Evolutionary conservation across 305 asterid species (phyloP).

Genomic region (Ruellia speciosa): DNA sequence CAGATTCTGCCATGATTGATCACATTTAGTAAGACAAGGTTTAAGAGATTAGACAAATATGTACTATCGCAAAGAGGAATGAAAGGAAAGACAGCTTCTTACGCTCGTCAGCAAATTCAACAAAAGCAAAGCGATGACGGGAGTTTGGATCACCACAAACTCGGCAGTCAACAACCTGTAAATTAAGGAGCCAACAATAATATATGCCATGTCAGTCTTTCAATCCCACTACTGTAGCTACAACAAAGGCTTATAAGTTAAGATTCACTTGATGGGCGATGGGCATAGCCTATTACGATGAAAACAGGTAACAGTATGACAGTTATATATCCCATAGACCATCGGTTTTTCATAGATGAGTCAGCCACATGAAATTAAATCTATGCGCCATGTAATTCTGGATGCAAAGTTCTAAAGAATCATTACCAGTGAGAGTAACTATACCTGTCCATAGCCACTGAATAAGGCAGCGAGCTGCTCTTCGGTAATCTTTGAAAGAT

Average conservation of each 20-base stretch:
- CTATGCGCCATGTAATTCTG: neutral
- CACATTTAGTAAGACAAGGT: conserved; percentile 16
- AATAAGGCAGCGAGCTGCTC: conserved; percentile 85
- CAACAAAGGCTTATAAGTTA: neutral
- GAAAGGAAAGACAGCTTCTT: conserved; percentile 24
- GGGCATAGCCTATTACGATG: neutral
- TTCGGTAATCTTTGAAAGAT: conserved; percentile 55
- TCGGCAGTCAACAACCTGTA: conserved; percentile 82
- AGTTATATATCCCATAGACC: neutral
- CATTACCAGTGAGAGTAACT: conserved; percentile 18
- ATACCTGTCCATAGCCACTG: conserved; percentile 75
- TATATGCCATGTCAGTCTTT: conserved; percentile 1
- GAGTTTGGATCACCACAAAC: conserved; percentile 93
- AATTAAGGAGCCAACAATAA: conserved; percentile 10
- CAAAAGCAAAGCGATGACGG: conserved; percentile 90
- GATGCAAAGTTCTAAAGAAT: conserved; percentile 1
- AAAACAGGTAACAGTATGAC: neutral
- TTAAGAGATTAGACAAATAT: conserved; percentile 10
- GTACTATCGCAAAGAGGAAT: conserved; percentile 7
- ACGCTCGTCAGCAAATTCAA: conserved; percentile 78
- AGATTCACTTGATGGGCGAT: neutral
- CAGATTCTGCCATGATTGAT: conserved; percentile 48
- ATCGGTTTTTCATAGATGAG: no score
- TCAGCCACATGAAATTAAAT: conserved; percentile 3
- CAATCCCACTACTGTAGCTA: neutral